These are phyloP conservation scores for Stemphylium vesicarium DNA, from an alignment of 2,329 filamentous ascomycete species.

Conservation along the genomic window DNA sequence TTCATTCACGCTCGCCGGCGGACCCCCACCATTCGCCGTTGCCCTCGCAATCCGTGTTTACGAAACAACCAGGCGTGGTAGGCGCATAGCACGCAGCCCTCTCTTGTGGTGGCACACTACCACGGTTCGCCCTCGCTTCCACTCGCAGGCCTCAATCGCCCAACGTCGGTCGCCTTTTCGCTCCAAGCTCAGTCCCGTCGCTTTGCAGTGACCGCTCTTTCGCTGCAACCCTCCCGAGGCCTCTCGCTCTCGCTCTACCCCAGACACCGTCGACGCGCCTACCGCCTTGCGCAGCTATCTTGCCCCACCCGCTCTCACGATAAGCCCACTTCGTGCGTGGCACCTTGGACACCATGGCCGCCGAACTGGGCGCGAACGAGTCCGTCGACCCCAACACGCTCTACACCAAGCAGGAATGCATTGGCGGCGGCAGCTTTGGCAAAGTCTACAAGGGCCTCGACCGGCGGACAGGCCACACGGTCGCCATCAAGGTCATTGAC, in stretches of 20 bases:
- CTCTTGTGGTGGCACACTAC: not conserved
- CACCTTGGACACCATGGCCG: constrained; percentile 27
- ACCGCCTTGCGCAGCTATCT: not conserved
- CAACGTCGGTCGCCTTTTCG: not conserved
- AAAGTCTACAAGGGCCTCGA: constrained; percentile 99
- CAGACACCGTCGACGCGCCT: constrained; percentile 1
- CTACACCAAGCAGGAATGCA: constrained; percentile 77
- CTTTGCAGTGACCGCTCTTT: constrained; percentile 12
- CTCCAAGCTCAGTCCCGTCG: constrained; percentile 5
- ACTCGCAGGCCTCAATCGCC: not conserved
- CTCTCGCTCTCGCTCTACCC: constrained; percentile 3
- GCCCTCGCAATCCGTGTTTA: constrained; percentile 28
- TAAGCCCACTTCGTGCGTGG: not conserved
- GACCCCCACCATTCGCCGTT: constrained; percentile 20
- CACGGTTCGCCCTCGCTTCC: not conserved
- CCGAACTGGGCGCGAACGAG: constrained; percentile 51
- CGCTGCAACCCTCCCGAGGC: not conserved
- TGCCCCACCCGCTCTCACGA: not conserved
- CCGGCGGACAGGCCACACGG: constrained; percentile 88
- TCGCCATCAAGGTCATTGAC: constrained; percentile 98
- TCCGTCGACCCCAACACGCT: constrained; percentile 83
- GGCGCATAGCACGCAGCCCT: constrained; percentile 3
- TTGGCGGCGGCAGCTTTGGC: constrained; percentile 96
- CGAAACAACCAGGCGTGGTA: constrained; percentile 18
- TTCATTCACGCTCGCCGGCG: not conserved